Conservation (phyloP, 2,329 filamentous ascomycete genomes). For the Erysiphe neolycopersici region DNA sequence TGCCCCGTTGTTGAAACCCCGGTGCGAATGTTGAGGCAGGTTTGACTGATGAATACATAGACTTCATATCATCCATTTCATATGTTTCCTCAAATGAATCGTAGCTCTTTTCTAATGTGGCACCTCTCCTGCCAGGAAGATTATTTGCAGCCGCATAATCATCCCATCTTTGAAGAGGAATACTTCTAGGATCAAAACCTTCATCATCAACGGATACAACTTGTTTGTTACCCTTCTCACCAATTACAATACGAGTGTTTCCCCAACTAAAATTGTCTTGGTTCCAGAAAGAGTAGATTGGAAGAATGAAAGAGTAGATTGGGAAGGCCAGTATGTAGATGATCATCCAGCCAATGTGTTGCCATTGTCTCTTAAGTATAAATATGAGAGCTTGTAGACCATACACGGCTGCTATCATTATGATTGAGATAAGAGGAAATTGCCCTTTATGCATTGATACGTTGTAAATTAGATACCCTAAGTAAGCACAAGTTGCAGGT, state of each 20-base stretch:
- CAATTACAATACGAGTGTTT: conserved; percentile 91
- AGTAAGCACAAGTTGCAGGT: conserved; percentile 64
- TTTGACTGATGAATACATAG: conserved; percentile 79
- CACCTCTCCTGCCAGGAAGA: conserved; percentile 70
- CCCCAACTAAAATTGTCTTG: conserved; percentile 98
- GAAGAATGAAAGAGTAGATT: conserved; percentile 73
- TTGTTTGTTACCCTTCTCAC: conserved; percentile 75
- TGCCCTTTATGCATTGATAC: conserved; percentile 42
- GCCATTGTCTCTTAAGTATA: conserved; percentile 91
- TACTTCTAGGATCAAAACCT: conserved; percentile 69
- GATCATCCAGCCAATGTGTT: conserved; percentile 98
- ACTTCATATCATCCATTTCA: conserved; percentile 97
- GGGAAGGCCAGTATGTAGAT: conserved; percentile 94
- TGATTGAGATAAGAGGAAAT: conserved; percentile 66
- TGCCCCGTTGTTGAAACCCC: conserved; percentile 42
- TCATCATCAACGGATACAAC: conserved; percentile 69
- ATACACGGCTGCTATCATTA: conserved; percentile 76
- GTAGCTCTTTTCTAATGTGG: conserved; percentile 35
- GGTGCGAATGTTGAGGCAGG: conserved; percentile 65
- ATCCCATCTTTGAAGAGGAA: conserved; percentile 90
- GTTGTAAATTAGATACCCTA: conserved; percentile 65
- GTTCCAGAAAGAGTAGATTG: conserved; percentile 98
- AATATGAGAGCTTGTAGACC: conserved; percentile 92
- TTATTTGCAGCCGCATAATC: conserved; percentile 75
- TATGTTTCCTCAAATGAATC: conserved; percentile 52